Conservation (phyloP, 2,329 filamentous ascomycete species). For the Phialophora verrucosa region DNA sequence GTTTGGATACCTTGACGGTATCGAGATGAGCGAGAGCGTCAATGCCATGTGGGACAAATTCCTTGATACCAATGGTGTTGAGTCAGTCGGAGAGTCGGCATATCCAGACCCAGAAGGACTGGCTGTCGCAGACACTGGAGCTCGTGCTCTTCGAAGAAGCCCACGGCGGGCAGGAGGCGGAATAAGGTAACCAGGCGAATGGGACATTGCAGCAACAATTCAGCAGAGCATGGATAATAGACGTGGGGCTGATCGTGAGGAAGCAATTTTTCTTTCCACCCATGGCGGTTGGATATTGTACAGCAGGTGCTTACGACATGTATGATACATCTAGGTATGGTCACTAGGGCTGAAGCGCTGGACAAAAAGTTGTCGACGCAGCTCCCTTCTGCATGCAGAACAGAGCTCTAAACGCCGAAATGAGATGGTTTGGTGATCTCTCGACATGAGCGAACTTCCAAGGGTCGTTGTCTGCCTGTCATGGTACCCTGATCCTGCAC, state of each 20-base stretch:
- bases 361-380: not conserved
- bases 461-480: not conserved
- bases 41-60: slow-evolving; percentile 32
- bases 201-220: not conserved
- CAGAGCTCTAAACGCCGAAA: not conserved
- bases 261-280: not conserved
- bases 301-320: slow-evolving; percentile 24
- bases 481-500: not conserved
- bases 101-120: slow-evolving; percentile 29
- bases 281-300: slow-evolving; percentile 1
- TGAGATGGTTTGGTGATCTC: not conserved
- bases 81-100: slow-evolving; percentile 16
- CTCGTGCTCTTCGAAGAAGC: slow-evolving; percentile 25
- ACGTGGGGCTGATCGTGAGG: not conserved
- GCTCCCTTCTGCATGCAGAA: not conserved
- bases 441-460: not conserved
- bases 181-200: slow-evolving; percentile 4
- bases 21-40: slow-evolving; percentile 23
- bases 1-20: slow-evolving; percentile 39
- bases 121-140: slow-evolving; percentile 7
- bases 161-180: slow-evolving; percentile 25
- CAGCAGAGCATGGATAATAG: not conserved
- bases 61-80: slow-evolving; percentile 15
- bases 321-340: slow-evolving; percentile 14
- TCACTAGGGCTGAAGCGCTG: not conserved